Percentiles rank a stretch among this genome's conserved stretches.
phyloP scores from a whole-genome alignment of 164 flowering plant genomes.

The Piper betle region DNA sequence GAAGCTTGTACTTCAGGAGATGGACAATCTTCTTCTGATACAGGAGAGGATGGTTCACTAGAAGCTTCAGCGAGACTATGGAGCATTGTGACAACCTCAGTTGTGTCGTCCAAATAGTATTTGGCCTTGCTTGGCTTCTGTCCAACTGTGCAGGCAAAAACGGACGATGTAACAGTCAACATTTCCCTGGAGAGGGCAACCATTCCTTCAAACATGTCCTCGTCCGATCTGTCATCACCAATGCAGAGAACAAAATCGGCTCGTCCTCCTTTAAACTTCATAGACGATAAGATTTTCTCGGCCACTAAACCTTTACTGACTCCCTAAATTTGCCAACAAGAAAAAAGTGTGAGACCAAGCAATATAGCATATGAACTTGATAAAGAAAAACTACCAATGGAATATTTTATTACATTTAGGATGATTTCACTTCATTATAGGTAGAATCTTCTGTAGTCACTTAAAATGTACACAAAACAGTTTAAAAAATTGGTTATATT shows the following conservation, averaged over 20 bases:
- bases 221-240: slow-evolving; percentile 54
- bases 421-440: too few species aligned
- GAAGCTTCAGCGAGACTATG: slow-evolving; percentile 42
- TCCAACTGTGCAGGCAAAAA: slow-evolving; percentile 57
- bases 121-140: slow-evolving; percentile 28
- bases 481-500: background rate
- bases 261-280: slow-evolving; percentile 20
- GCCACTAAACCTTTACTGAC: slow-evolving; percentile 39
- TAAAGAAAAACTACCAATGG: background rate
- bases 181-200: slow-evolving; percentile 10
- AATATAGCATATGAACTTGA: background rate
- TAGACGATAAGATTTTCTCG: slow-evolving; percentile 30
- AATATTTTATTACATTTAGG: too few species aligned
- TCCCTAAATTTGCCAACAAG: slow-evolving; percentile 22
- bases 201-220: slow-evolving; percentile 48
- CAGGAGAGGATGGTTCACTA: slow-evolving; percentile 12
- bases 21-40: background rate
- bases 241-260: slow-evolving; percentile 41
- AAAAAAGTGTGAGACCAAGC: slow-evolving; percentile 19
- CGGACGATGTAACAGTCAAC: slow-evolving; percentile 15
- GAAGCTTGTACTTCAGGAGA: background rate
- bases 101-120: slow-evolving; percentile 40
- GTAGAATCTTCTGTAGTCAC: slow-evolving; percentile 9
- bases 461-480: background rate
- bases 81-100: slow-evolving; percentile 35